A percentile compares a stretch with the other conserved stretches of the same genome.
These are phyloP conservation scores for Glebionis coronaria DNA, from an alignment of 129 eudicot species.

Conservation along the genomic window DNA sequence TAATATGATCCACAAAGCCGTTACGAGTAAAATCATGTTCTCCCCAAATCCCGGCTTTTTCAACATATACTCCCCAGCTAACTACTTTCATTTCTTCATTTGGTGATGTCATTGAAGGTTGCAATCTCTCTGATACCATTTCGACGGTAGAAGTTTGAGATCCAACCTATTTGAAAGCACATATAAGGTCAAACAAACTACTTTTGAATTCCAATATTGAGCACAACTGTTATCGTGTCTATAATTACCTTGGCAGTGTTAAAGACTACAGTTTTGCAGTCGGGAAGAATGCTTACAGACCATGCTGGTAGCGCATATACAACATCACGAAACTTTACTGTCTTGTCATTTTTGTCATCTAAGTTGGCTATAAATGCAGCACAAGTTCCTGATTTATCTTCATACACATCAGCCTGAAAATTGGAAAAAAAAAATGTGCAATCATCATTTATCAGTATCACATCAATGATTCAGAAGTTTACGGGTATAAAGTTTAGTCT, in stretches of 20 bases:
- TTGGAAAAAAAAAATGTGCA: constrained; percentile 2
- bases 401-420: constrained; percentile 78
- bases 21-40: constrained; percentile 57
- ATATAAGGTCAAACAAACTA: constrained; percentile 17
- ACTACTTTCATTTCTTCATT: constrained; percentile 48
- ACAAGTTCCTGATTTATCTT: constrained; percentile 64
- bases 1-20: constrained; percentile 93
- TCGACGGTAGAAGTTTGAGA: constrained; percentile 67
- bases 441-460: too few species aligned
- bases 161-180: constrained; percentile 49
- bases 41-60: constrained; percentile 79
- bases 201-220: neutral
- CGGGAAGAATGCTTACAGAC: constrained; percentile 99
- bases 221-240: neutral
- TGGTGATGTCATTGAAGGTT: constrained; percentile 46
- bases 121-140: constrained; percentile 68
- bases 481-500: neutral
- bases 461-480: constrained; percentile 13
- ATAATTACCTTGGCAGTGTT: constrained; percentile 96
- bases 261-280: constrained; percentile 88
- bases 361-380: constrained; percentile 85
- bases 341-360: constrained; percentile 72
- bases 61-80: constrained; percentile 70
- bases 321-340: constrained; percentile 58
- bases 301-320: constrained; percentile 87